Evolutionary conservation across 2,329 filamentous ascomycete species (phyloP), one percentile per base, ranked within the genome.

Genomic region (Lomentospora prolificans): DNA sequence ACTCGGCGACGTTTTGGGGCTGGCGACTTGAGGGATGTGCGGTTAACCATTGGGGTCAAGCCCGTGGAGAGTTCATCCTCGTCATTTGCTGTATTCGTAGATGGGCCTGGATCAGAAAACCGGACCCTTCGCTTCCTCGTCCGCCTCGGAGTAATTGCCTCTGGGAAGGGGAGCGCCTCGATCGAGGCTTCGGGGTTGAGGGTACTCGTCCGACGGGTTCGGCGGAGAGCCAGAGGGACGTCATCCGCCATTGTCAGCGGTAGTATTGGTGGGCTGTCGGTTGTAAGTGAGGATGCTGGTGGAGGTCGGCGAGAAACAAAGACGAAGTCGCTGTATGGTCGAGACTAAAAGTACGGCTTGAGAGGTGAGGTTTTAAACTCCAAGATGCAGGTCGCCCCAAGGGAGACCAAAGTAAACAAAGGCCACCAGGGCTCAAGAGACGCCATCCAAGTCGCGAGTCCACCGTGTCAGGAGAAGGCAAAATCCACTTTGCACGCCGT

Each of bases 31-130:
- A 84, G 70, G 1, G 72, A 73, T 0, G 81, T 73, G 19, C 79
- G 75, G 36, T 72, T 71, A 46, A 85, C 68, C 69, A 82, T 78
- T 1, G 82, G 81, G 1, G 82, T 84, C 27, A 85, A 66, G 2
- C 81, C 81, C 1, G 76, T 81, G 2, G 75, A 71, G 36, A 68
- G 58, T 0, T 68, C 63, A 19, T 30, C 50, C 24, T 33, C 7
- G 50, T 33, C 27, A 1, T 9, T 8, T 19, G 14, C 28, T 14
- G 3, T 31, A 1, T 5, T 8, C 25, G 28, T 28, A 9, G 24
- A 28, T 1, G 72, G 70, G 0, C 77, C 79, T 7, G 79, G 79
- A 41, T 84, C 80, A 0, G 81, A 84, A 66, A 84, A 82, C 36
- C 81, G 77, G 22, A 83, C 79, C 8, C 44, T 17, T 57, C 72